Conservation (phyloP, 176 grass and related monocot species). For the Tuctoria greenei region DNA sequence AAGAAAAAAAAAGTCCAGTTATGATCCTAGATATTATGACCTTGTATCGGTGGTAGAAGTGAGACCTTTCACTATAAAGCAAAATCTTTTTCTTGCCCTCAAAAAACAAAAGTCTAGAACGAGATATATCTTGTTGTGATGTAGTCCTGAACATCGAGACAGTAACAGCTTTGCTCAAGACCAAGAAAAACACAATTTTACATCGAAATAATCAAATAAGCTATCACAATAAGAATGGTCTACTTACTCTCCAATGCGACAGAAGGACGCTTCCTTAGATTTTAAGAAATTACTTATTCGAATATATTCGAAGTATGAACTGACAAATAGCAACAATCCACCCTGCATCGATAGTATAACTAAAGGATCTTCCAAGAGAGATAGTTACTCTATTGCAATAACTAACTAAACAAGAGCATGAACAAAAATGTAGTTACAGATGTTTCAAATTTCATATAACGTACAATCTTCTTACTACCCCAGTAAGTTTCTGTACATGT, state of each 20-base stretch:
- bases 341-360: constrained; percentile 54
- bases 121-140: constrained; percentile 83
- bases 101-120: constrained; percentile 90
- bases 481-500: too few relatives aligned
- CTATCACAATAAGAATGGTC: constrained; percentile 21
- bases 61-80: constrained; percentile 96
- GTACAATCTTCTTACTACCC: too few relatives aligned
- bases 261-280: constrained; percentile 77
- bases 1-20: neutral
- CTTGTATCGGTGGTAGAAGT: constrained; percentile 98
- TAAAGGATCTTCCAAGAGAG: constrained; percentile 25
- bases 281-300: constrained; percentile 77
- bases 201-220: constrained; percentile 13
- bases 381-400: constrained; percentile 25
- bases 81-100: constrained; percentile 87
- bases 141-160: constrained; percentile 57
- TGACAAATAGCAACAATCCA: constrained; percentile 79
- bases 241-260: constrained; percentile 92
- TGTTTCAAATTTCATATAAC: too few relatives aligned
- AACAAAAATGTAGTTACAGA: too few relatives aligned
- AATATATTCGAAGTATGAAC: constrained; percentile 89
- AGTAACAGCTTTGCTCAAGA: constrained; percentile 33
- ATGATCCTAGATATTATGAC: constrained; percentile 31
- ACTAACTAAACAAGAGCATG: neutral
- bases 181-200: neutral